Evolutionary conservation across 306 rosid genomes (phyloP), one percentile per base, ranked within the genome.

Genomic region (Senna tora): DNA sequence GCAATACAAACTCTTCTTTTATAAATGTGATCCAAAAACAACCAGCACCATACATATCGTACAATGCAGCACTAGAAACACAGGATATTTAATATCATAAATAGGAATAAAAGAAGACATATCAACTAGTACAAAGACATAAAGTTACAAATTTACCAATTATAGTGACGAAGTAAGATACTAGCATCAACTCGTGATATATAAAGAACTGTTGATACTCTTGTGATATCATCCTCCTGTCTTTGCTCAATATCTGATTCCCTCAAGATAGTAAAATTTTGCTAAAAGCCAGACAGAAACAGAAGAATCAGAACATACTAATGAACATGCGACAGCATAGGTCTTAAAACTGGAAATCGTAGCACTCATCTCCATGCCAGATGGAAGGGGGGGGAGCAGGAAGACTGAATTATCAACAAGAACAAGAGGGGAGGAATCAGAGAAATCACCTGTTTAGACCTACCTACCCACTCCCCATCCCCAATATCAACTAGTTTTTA

Each of bases 141-240:
- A 19, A 43, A 62, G 49, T 1, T n/a, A n/a, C 28, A 30, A 72
- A 67, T 46, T 69, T 56, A 85, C 89, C 98, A 92, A 75, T 86
- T 88, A 78, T 83, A 69, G 85, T 87, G 86, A 59, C 92, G 94
- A 42, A 92, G 94, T 53, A 87, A 69, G 75, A 86, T 77, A 82
- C 84, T 83, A 39, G 98, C 87, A 56, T 67, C 25, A 64, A 86
- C 84, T 33, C 51, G 83, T 54, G 96, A 55, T 63, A 89, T 76
- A 36, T 85, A 89, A 67, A 92, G 92, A 66, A 83, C 89, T 0
- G 87, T 47, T 21, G 92, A 87, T 22, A 92, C 90, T 66, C 84
- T 79, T 7, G 53, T 9, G 28, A 89, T 65, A 52, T 87, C 98
- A 10, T 85, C 88, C 55, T 88, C 94, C 65, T 92, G 86, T 14